A percentile compares a stretch with the other conserved stretches of the same genome.
Evolutionary conservation across 306 rosid genomes (phyloP).

Genomic region (Adenanthera pavonina): DNA sequence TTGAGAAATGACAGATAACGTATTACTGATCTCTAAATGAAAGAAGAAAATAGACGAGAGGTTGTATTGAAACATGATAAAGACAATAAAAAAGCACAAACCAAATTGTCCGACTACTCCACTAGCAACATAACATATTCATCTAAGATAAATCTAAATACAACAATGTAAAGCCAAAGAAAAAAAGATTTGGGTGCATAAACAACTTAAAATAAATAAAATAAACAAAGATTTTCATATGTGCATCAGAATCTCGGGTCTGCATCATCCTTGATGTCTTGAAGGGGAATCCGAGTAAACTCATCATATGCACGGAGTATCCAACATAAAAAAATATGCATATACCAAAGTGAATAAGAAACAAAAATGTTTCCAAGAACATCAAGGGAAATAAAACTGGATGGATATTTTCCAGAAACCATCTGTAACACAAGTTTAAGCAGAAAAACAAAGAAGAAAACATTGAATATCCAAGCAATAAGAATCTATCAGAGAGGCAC

Average conservation of each 20-base stretch:
- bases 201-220: conserved; percentile 44
- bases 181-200: conserved; percentile 37
- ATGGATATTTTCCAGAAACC: neutral
- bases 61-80: neutral
- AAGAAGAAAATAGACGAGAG: neutral
- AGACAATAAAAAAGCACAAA: neutral
- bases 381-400: neutral
- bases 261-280: conserved; percentile 68
- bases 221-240: neutral
- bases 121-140: neutral
- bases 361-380: neutral
- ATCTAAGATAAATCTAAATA: neutral
- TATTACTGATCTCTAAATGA: neutral
- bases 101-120: neutral
- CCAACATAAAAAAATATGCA: neutral
- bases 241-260: conserved; percentile 72
- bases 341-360: neutral
- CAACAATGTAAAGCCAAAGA: neutral
- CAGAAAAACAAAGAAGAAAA: neutral
- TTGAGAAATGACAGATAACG: neutral
- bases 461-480: neutral
- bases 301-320: conserved; percentile 49
- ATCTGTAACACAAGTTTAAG: neutral
- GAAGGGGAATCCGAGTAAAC: conserved; percentile 78
- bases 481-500: neutral